Conservation (phyloP, 148 eudicot genomes). For the Heliamphora exappendiculata region DNA sequence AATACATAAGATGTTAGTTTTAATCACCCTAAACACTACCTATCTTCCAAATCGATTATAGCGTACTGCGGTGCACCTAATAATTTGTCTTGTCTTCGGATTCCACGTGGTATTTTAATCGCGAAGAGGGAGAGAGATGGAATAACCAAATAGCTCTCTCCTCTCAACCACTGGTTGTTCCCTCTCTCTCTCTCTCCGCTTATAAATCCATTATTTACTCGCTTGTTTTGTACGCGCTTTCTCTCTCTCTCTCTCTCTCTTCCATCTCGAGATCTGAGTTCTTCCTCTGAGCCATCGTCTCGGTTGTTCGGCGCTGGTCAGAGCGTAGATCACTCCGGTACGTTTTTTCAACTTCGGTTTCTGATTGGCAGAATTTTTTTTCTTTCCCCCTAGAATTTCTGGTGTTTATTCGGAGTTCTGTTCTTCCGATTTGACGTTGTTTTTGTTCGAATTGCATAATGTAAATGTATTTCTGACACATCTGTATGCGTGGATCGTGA, state of each 20-base stretch:
- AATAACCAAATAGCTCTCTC: no score
- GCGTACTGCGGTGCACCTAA: no score
- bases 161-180: no score
- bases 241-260: no score
- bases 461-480: background rate
- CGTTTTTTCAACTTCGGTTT: background rate
- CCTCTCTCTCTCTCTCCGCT: slow-evolving; percentile 4
- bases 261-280: slow-evolving; percentile 6
- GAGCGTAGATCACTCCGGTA: slow-evolving; percentile 5
- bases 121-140: no score
- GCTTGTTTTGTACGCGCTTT: background rate
- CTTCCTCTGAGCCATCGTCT: background rate
- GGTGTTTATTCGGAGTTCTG: background rate
- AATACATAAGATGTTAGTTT: no score
- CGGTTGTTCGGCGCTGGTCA: background rate
- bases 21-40: no score
- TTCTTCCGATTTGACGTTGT: background rate
- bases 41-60: no score
- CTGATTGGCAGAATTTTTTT: background rate
- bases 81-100: no score
- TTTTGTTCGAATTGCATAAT: background rate
- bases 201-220: background rate
- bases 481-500: background rate
- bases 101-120: no score
- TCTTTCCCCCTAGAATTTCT: background rate